Evolutionary conservation across 345 rosid genomes (phyloP).

Genomic region (Adansonia digitata): DNA sequence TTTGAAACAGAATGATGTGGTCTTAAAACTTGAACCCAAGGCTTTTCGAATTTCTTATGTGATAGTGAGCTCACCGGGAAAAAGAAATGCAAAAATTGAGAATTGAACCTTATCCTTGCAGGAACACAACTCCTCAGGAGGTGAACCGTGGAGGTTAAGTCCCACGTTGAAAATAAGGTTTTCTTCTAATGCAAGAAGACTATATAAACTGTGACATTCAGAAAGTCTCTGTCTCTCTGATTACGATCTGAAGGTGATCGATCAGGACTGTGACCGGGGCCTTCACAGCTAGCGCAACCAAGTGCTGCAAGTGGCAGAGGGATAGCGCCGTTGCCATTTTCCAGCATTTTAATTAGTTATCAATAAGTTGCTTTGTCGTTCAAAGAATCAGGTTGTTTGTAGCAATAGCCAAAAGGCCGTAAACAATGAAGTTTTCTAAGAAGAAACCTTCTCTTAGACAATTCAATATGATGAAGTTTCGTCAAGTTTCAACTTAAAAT

Average conservation of each 20-base stretch:
- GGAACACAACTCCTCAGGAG: no score
- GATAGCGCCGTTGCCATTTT: background rate
- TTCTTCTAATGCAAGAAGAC: background rate
- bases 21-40: background rate
- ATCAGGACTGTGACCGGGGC: background rate
- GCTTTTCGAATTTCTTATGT: no score
- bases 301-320: background rate
- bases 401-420: background rate
- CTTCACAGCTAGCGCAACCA: no score
- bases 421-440: background rate
- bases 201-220: background rate
- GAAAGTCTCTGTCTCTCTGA: background rate
- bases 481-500: background rate
- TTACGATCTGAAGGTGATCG: background rate
- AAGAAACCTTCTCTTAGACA: background rate
- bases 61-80: no score
- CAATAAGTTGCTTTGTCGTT: background rate
- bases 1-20: background rate
- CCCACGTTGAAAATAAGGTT: background rate
- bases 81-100: no score
- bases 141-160: no score
- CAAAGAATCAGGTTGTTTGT: background rate
- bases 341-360: background rate
- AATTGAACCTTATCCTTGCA: no score
- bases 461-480: background rate